phyloP scores from a whole-genome alignment of 768 basidiomycete species.

The Butyriboletus loyo region DNA sequence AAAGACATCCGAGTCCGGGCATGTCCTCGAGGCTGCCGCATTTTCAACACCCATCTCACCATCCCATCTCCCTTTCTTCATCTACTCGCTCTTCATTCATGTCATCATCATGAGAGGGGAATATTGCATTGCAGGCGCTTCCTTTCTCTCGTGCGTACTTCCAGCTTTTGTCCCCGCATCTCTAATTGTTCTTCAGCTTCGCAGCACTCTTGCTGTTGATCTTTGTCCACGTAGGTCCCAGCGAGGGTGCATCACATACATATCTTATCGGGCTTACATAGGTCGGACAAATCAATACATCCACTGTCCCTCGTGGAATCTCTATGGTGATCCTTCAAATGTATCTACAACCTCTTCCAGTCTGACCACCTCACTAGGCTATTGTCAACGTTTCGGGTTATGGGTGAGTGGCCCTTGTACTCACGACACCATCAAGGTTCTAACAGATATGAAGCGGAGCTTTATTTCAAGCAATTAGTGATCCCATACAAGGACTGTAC shows the following conservation, averaged over 20 bases:
- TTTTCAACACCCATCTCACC: slow-evolving; percentile 18
- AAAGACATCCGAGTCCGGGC: background rate
- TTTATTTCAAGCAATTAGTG: slow-evolving; percentile 46
- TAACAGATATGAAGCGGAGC: slow-evolving; percentile 40
- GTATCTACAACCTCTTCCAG: background rate
- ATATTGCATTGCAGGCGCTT: slow-evolving; percentile 69
- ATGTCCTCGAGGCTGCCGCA: slow-evolving; percentile 23
- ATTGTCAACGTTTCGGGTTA: slow-evolving; percentile 68
- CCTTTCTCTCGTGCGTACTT: slow-evolving; percentile 63
- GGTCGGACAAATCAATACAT: slow-evolving; percentile 83
- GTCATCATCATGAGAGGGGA: slow-evolving; percentile 61
- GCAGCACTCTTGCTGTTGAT: slow-evolving; percentile 59
- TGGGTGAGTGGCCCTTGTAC: slow-evolving; percentile 45
- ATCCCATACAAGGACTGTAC: slow-evolving; percentile 63
- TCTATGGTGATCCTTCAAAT: slow-evolving; percentile 55
- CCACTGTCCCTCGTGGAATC: slow-evolving; percentile 65
- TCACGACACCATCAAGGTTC: background rate
- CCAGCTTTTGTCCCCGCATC: slow-evolving; percentile 1
- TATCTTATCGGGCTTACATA: slow-evolving; percentile 33
- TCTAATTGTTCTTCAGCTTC: slow-evolving; percentile 18
- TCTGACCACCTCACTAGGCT: slow-evolving; percentile 42
- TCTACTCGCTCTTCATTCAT: slow-evolving; percentile 19
- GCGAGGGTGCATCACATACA: slow-evolving; percentile 10
- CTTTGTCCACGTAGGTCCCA: slow-evolving; percentile 68
- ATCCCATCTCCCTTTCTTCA: slow-evolving; percentile 15